A percentile compares a stretch with the other conserved stretches of the same genome.
phyloP scores from a whole-genome alignment of 176 grass and related monocot genomes.

The Poa annua region DNA sequence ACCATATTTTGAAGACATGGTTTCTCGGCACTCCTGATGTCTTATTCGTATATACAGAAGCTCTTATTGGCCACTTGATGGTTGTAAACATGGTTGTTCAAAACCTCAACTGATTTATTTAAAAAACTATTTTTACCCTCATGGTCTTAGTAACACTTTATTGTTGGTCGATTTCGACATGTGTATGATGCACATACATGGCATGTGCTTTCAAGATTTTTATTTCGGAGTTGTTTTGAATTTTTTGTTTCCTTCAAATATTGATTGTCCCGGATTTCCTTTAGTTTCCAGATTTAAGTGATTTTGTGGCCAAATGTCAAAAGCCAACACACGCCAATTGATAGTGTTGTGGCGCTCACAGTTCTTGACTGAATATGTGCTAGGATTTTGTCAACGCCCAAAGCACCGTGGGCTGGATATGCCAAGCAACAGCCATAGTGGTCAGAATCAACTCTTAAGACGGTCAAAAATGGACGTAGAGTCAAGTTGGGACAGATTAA shows the following conservation, averaged over 20 bases:
- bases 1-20: conserved; percentile 98
- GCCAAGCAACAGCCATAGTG: too few relatives aligned
- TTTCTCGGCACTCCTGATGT: conserved; percentile 97
- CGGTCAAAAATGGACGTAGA: too few relatives aligned
- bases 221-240: neutral
- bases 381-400: too few relatives aligned
- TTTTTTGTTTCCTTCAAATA: neutral
- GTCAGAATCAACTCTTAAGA: too few relatives aligned
- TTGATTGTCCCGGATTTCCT: neutral
- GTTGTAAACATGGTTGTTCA: conserved; percentile 32
- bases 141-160: conserved; percentile 96
- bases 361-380: too few relatives aligned
- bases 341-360: too few relatives aligned
- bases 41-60: conserved; percentile 37
- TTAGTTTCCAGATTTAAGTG: neutral
- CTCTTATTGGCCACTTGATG: conserved; percentile 43
- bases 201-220: neutral
- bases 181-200: conserved; percentile 87
- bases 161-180: conserved; percentile 95
- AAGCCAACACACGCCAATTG: too few relatives aligned
- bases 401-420: too few relatives aligned
- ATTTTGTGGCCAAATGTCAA: too few relatives aligned
- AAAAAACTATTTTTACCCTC: conserved; percentile 97
- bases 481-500: too few relatives aligned
- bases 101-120: conserved; percentile 96